Evolutionary conservation across 1,284 basidiomycete genomes (phyloP), one percentile per base, ranked within the genome.

Genomic region (Xerocomus alliaceus): DNA sequence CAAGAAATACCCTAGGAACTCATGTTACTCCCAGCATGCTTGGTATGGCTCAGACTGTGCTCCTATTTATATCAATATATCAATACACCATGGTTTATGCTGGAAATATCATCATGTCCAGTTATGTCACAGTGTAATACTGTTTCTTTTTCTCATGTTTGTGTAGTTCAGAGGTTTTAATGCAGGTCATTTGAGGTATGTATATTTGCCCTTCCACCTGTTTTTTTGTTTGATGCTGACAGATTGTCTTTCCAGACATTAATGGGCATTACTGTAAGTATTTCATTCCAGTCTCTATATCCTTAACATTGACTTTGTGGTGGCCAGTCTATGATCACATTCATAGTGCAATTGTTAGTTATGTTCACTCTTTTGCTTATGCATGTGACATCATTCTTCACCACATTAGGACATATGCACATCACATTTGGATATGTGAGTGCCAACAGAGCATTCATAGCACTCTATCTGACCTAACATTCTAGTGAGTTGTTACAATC

Each of bases 361-460:
- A 15, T 3, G 4, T 47, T 29, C 17, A 12, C 26, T 35, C 29
- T 10, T 51, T 47, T 39, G 12, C 46, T n/a, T 48, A 12, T n/a
- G 17, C 24, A 22, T 54, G 20, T 55, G 58, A 70, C 46, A 37
- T 52, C 51, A 47, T 28, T 28, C 37, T 35, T 31, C n/a, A 22
- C 42, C n/a, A 20, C 39, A 42, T 55, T 26, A 74, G 72, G 60
- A 67, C 65, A 56, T 77, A 74, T 62, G 75, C 75, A 13, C 65
- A 74, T 60, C 75, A 73, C 39, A 71, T 74, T 57, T 74, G 72
- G 75, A 73, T 68, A 64, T 47, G 75, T 77, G 48, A 65, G 73
- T 54, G n/a, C 54, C 24, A 20, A 53, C 24, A 17, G 24, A 46
- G 15, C 39, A n/a, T n/a, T 20, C 24, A 37, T 18, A 4, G 11